A percentile compares a stretch with the other conserved stretches of the same genome.
Conservation (phyloP, 2,329 filamentous ascomycete species). For the Drechslera avenae region DNA sequence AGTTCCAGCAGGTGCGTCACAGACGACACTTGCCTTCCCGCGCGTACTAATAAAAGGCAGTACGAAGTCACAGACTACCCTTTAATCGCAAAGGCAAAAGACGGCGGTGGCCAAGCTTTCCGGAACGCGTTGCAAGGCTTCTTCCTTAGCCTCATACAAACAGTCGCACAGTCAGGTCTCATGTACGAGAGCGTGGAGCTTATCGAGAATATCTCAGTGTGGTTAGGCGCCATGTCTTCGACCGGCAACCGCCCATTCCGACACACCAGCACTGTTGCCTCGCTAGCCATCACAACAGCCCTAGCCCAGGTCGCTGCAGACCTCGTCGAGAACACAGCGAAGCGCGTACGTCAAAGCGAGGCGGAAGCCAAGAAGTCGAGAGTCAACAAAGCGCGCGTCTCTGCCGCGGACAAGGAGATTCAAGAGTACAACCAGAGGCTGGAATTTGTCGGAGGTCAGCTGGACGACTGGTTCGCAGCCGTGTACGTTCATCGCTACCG, state of each 20-base stretch:
- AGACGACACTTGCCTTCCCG: too few relatives aligned
- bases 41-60: constrained; percentile 43
- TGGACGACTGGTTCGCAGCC: constrained; percentile 87
- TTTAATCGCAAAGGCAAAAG: constrained; percentile 79
- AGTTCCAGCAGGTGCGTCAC: constrained; percentile 74
- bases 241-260: constrained; percentile 86
- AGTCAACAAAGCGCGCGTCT: constrained; percentile 78
- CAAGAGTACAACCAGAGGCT: constrained; percentile 72
- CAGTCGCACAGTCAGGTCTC: constrained; percentile 79
- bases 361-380: constrained; percentile 73
- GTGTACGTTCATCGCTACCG: constrained; percentile 96
- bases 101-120: constrained; percentile 77
- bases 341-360: constrained; percentile 77
- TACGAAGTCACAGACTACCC: constrained; percentile 89
- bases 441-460: constrained; percentile 70
- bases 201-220: constrained; percentile 86
- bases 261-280: constrained; percentile 88
- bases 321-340: constrained; percentile 73
- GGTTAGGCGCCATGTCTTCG: constrained; percentile 90
- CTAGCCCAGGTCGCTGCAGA: constrained; percentile 75
- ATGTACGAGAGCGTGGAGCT: constrained; percentile 78
- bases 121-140: constrained; percentile 78
- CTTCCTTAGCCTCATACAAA: constrained; percentile 74
- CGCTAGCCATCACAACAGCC: constrained; percentile 77
- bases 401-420: constrained; percentile 73